These are phyloP conservation scores for Tricholomella constricta DNA, from an alignment of 768 basidiomycete genomes.

Conservation along the genomic window DNA sequence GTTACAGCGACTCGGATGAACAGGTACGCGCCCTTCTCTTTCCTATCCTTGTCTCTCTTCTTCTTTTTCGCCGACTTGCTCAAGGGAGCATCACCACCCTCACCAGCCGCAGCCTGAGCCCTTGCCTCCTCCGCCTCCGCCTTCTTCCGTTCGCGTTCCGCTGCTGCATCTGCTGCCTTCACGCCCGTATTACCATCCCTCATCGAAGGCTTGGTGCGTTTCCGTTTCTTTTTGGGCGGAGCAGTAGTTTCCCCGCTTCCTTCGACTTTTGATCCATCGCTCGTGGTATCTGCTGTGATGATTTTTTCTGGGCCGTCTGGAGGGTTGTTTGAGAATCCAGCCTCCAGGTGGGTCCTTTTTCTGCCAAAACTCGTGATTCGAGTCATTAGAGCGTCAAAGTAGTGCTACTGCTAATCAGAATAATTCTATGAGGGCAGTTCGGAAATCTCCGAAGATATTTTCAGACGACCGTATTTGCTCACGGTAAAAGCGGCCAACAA, in stretches of 20 bases:
- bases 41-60: conserved; percentile 31
- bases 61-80: conserved; percentile 35
- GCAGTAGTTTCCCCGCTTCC: conserved; percentile 16
- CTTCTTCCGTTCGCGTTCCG: conserved; percentile 13
- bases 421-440: not conserved
- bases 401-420: not conserved
- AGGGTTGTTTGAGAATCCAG: conserved; percentile 44
- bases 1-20: conserved; percentile 7
- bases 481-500: too few relatives aligned
- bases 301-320: conserved; percentile 14
- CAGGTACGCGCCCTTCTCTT: conserved; percentile 29
- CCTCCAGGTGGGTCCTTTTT: conserved; percentile 72
- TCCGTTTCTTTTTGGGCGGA: conserved; percentile 61
- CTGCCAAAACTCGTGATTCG: conserved; percentile 73
- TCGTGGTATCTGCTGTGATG: conserved; percentile 5
- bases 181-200: conserved; percentile 34
- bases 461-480: too few relatives aligned
- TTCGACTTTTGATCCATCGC: conserved; percentile 4
- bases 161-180: conserved; percentile 25
- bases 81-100: conserved; percentile 8
- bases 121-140: conserved; percentile 8
- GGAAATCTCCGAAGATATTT: conserved; percentile 4
- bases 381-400: conserved; percentile 51
- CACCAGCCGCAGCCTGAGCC: conserved; percentile 20
- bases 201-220: conserved; percentile 51